phyloP scores from a whole-genome alignment of 2,329 filamentous ascomycete species.

The Salinomyces thailandicus region DNA sequence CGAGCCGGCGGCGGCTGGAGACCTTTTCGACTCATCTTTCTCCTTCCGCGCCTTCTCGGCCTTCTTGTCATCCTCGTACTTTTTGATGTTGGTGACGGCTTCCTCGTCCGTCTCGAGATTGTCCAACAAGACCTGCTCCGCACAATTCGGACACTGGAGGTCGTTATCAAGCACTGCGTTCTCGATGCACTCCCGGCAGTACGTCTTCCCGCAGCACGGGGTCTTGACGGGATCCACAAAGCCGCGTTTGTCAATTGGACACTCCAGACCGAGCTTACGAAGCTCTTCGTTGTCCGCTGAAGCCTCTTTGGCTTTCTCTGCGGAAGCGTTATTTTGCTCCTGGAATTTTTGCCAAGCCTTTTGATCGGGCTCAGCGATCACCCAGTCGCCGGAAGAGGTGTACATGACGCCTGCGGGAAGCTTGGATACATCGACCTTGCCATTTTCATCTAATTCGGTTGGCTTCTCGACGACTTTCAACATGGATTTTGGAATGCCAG shows the following conservation, averaged over 20 bases:
- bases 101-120: slow-evolving; percentile 11
- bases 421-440: slow-evolving; percentile 64
- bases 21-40: slow-evolving; percentile 31
- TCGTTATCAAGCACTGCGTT: slow-evolving; percentile 98
- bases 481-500: slow-evolving; percentile 91
- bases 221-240: slow-evolving; percentile 99
- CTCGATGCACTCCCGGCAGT: slow-evolving; percentile 99
- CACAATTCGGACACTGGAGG: slow-evolving; percentile 87
- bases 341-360: slow-evolving; percentile 95
- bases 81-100: slow-evolving; percentile 75
- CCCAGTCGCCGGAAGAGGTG: slow-evolving; percentile 93
- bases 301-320: slow-evolving; percentile 63
- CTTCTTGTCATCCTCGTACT: slow-evolving; percentile 51
- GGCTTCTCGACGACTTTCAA: slow-evolving; percentile 83
- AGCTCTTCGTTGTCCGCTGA: slow-evolving; percentile 74
- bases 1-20: slow-evolving; percentile 12
- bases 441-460: slow-evolving; percentile 51
- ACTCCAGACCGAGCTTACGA: slow-evolving; percentile 79
- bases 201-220: slow-evolving; percentile 94
- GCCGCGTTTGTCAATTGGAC: slow-evolving; percentile 92
- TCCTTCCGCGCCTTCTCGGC: slow-evolving; percentile 36
- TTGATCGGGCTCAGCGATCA: slow-evolving; percentile 91
- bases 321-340: slow-evolving; percentile 80
- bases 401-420: slow-evolving; percentile 88
- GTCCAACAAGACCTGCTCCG: slow-evolving; percentile 58